Conservation (phyloP, 2,329 filamentous ascomycete species). For the Alternaria triticina region DNA sequence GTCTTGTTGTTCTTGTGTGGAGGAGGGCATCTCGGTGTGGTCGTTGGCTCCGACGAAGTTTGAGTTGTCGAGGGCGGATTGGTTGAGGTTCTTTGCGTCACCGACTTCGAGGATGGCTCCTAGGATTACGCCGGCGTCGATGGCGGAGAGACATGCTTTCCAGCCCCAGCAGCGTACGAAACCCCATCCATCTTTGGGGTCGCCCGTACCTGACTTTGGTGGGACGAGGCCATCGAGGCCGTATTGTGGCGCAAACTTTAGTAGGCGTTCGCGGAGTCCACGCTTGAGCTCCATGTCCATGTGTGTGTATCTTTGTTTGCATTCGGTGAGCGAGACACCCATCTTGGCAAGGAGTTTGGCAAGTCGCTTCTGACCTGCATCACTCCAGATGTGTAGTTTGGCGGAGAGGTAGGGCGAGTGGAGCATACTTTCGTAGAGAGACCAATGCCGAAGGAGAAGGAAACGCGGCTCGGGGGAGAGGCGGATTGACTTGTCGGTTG, state of each 20-base stretch:
- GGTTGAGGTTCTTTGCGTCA: conserved; percentile 55
- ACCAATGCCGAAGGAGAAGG: conserved; percentile 93
- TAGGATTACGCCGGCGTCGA: conserved; percentile 91
- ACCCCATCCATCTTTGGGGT: conserved; percentile 90
- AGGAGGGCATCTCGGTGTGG: conserved; percentile 29
- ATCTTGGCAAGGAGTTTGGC: conserved; percentile 97
- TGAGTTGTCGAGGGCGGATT: conserved; percentile 39
- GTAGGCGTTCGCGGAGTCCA: conserved; percentile 79
- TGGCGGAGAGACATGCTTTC: conserved; percentile 90
- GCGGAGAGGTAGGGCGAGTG: conserved; percentile 95
- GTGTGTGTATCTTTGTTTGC: conserved; percentile 93
- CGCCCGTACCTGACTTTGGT: conserved; percentile 65
- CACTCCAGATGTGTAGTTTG: conserved; percentile 91
- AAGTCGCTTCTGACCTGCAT: conserved; percentile 82
- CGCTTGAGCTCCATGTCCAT: conserved; percentile 98
- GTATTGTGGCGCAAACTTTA: conserved; percentile 92
- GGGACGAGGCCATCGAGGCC: conserved; percentile 94
- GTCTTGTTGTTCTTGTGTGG: conserved; percentile 31
- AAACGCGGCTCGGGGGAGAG: conserved; percentile 94
- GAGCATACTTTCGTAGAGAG: conserved; percentile 96
- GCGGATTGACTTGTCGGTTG: conserved; percentile 89
- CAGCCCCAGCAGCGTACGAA: conserved; percentile 98
- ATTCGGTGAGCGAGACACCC: conserved; percentile 92
- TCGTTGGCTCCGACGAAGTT: conserved; percentile 39
- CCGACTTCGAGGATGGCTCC: conserved; percentile 94